Evolutionary conservation across 225 moss, liverwort and hornwort genomes (phyloP).

Genomic region (Takakia lepidozioides): DNA sequence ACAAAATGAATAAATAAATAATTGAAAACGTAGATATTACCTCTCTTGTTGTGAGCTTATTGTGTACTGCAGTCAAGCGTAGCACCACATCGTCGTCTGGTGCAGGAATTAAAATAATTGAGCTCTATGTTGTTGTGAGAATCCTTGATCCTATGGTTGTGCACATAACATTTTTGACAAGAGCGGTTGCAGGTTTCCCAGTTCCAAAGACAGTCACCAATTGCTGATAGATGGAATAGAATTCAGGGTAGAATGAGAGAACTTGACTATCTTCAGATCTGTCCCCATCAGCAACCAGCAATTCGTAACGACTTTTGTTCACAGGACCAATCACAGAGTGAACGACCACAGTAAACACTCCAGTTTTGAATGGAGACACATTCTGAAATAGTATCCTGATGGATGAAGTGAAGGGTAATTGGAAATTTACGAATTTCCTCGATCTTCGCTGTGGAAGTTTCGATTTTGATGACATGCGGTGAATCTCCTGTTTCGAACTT

Average conservation of each 20-base stretch:
- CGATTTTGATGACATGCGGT: not conserved
- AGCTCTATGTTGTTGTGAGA: not conserved
- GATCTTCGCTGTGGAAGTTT: not conserved
- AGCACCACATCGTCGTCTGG: not conserved
- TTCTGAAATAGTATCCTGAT: not conserved
- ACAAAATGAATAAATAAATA: not conserved
- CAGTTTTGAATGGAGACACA: not conserved
- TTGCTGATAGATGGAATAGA: not conserved
- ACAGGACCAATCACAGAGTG: not conserved
- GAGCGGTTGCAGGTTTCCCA: not conserved
- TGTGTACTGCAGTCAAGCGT: not conserved
- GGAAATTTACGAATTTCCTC: not conserved
- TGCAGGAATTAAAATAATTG: not conserved
- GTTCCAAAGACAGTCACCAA: not conserved
- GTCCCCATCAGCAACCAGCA: not conserved
- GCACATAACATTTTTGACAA: not conserved
- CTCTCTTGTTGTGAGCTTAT: not conserved
- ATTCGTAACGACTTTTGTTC: not conserved
- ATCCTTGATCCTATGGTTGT: not conserved
- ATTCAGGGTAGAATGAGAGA: not conserved
- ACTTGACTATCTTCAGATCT: not conserved
- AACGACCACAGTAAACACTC: not conserved
- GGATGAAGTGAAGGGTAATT: not conserved
- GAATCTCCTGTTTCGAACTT: not conserved
- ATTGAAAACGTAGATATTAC: not conserved